Evolutionary conservation across 805 yeast genomes (phyloP).

Genomic region (Wickerhamomyces ciferrii): DNA sequence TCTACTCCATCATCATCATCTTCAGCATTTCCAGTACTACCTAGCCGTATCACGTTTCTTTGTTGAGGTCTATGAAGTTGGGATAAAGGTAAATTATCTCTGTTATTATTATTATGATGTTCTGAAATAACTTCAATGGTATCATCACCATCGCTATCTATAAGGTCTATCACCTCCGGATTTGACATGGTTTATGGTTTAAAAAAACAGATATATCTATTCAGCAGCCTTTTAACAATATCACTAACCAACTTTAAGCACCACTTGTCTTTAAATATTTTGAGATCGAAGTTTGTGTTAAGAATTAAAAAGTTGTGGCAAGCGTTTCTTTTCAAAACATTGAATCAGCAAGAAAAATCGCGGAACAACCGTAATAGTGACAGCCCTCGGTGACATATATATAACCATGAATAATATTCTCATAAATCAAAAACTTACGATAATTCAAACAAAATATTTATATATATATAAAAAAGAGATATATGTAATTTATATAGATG

Average conservation of each 20-base stretch:
- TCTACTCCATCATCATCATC: slow-evolving; percentile 6
- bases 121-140: background rate
- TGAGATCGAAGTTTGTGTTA: background rate
- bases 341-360: background rate
- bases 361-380: background rate
- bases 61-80: too few species aligned
- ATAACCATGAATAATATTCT: too few species aligned
- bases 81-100: too few species aligned
- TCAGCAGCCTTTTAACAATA: too few species aligned
- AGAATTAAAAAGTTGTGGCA: background rate
- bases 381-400: too few species aligned
- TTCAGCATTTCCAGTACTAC: background rate
- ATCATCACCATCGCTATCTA: background rate
- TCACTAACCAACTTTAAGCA: too few species aligned
- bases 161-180: background rate
- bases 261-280: background rate
- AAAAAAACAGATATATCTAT: too few species aligned
- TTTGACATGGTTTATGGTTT: slow-evolving; percentile 3
- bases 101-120: background rate
- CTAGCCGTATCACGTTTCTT: background rate
- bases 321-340: background rate
- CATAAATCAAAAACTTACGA: too few species aligned
- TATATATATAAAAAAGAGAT: background rate
- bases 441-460: background rate
- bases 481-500: slow-evolving; percentile 1